Evolutionary conservation across 345 rosid genomes (phyloP).

Genomic region (Draba incana): DNA sequence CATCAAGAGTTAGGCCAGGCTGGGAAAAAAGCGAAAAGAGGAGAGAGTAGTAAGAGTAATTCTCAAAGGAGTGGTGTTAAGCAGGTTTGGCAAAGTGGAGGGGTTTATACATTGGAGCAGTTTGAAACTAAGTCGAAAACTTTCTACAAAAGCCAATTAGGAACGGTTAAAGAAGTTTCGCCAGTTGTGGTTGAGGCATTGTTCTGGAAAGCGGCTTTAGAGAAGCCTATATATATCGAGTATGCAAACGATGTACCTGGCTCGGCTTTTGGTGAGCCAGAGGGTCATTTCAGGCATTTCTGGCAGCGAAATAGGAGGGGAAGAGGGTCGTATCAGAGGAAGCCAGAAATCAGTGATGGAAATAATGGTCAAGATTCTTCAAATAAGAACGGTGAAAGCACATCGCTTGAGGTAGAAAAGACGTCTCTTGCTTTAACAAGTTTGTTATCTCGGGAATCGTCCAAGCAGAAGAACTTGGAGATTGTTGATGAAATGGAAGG

Average conservation of each 20-base stretch:
- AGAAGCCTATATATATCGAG: conserved; percentile 85
- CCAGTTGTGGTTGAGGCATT: conserved; percentile 77
- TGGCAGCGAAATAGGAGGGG: conserved; percentile 65
- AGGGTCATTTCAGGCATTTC: conserved; percentile 63
- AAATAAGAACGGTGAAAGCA: conserved; percentile 32
- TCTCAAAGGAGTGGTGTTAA: conserved; percentile 56
- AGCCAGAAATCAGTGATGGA: conserved; percentile 46
- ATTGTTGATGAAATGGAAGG: conserved; percentile 70
- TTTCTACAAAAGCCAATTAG: conserved; percentile 69
- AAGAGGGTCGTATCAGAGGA: conserved; percentile 68
- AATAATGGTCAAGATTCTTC: conserved; percentile 23
- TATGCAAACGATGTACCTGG: conserved; percentile 99
- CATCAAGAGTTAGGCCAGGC: conserved; percentile 92
- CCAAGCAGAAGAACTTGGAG: conserved; percentile 53
- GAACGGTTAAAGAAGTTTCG: conserved; percentile 68
- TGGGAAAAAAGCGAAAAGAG: conserved; percentile 58
- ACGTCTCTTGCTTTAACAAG: conserved; percentile 42
- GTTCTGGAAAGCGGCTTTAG: conserved; percentile 89
- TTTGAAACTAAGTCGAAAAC: conserved; percentile 84
- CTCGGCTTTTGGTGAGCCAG: conserved; percentile 89
- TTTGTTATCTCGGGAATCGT: conserved; percentile 36
- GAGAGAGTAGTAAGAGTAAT: conserved; percentile 32
- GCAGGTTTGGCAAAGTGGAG: conserved; percentile 99
- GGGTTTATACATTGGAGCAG: conserved; percentile 89
- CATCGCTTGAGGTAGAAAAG: conserved; percentile 36